These are phyloP conservation scores for Hypomyces perniciosus DNA, from an alignment of 2,329 filamentous ascomycete genomes.

Conservation along the genomic window DNA sequence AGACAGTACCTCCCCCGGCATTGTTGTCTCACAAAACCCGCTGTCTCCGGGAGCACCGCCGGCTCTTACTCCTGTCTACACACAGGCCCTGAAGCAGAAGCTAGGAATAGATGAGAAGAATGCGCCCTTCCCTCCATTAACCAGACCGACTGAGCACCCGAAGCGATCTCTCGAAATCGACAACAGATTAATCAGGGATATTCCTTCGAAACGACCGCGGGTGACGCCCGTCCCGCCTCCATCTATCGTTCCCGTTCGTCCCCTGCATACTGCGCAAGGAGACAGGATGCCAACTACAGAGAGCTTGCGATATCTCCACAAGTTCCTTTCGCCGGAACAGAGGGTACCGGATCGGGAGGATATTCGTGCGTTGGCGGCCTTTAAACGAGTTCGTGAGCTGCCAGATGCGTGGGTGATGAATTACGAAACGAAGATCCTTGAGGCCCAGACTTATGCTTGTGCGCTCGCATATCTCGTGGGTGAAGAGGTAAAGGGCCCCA, in stretches of 20 bases:
- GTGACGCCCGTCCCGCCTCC: constrained; percentile 2
- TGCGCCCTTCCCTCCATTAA: not conserved
- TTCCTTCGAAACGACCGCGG: constrained; percentile 3
- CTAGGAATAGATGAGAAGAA: not conserved
- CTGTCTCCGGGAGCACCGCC: constrained; percentile 16
- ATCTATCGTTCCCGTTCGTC: not conserved
- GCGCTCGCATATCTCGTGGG: constrained; percentile 29
- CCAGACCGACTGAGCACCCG: not conserved
- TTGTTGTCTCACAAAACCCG: constrained; percentile 24
- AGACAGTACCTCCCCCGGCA: constrained; percentile 22
- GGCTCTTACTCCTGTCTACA: constrained; percentile 3
- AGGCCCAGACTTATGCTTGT: constrained; percentile 21
- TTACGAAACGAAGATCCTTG: constrained; percentile 18
- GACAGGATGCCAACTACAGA: constrained; percentile 2
- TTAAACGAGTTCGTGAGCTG: constrained; percentile 21
- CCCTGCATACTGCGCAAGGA: not conserved
- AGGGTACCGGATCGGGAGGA: constrained; percentile 18
- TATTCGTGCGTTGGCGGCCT: constrained; percentile 17
- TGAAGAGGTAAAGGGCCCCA: constrained; percentile 17
- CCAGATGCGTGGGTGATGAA: constrained; percentile 21
- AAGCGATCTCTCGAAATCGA: constrained; percentile 3
- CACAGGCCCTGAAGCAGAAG: not conserved
- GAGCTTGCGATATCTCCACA: constrained; percentile 19
- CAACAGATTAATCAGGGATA: not conserved
- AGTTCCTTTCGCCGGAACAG: constrained; percentile 17